Evolutionary conservation across 2,329 filamentous ascomycete species (phyloP), one percentile per base, ranked within the genome.

Genomic region (Fusarium aywerte): DNA sequence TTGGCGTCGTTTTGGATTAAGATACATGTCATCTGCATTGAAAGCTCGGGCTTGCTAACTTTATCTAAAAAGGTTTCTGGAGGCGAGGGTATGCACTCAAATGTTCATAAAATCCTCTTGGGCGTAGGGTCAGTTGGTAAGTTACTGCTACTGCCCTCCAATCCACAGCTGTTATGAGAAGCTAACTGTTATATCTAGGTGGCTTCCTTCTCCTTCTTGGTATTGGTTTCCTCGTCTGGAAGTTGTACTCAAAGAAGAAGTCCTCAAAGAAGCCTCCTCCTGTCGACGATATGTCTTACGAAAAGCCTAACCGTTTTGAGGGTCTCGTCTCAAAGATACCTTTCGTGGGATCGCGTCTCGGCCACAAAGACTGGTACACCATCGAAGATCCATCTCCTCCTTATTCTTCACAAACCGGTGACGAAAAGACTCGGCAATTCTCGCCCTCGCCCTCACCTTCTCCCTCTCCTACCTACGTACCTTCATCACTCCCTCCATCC

Each of bases 331-430:
- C 72, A 48, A 78, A 74, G 36, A 62, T 82, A 0, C 78, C 81
- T 1, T 78, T 80, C 47, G 59, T 81, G 18, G 74, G 77, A 56
- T 73, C 72, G 7, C 70, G 69, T 23, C 61, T 80, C 18, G 74
- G 75, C 3, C 74, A 76, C 23, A 70, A 71, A n/a, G 68, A 71
- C 52, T 80, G 77, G 78, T 70, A 75, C 47, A 76, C 74, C 18
- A 72, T 80, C 21, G 70, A 75, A 31, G 74, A 74, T n/a, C 65
- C 74, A 16, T 68, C 70, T 25, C 54, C 57, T 42, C 56, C 58
- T 2, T 59, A 59, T 21, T 49, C 40, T 39, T 58, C 58, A 8
- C 62, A 58, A 18, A 42, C 47, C 18, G 51, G 29, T 11, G 59
- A 62, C 13, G 72, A 76, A 23, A 76, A 76, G 60, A 44, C 38